Base-by-base conservation (phyloP, 2,329 filamentous ascomycete species). In the Dactylonectria estremocensis region DNA sequence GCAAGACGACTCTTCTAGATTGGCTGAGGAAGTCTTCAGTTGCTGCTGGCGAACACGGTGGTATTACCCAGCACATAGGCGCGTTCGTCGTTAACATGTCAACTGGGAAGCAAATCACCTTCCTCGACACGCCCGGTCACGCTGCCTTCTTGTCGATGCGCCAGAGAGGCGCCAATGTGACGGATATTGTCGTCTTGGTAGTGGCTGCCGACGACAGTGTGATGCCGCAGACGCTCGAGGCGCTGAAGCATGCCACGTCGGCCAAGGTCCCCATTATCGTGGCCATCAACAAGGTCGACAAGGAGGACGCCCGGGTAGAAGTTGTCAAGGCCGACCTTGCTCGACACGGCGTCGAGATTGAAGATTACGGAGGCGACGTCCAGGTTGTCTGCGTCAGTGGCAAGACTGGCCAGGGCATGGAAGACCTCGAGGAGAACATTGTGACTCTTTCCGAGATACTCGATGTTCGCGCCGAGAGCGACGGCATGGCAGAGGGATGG, bases 1-100 rank as follows among this genome's bases (percentile, higher is more conserved):
- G 96, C 61, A 99, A 99, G 84, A 99, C 96, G 1, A 99, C 97
- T 0, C 91, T 99, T 48, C 86, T 99, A 10, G 96, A 99, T 79
- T 98, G 92, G 83, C 85, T 99, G 50, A 93, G 96, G 43, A 97
- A 97, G 75, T 96, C 95, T 1, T 98, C 95, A 7, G 90, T 99
- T 49, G 97, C 92, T 48, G 94, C 94, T 6, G 90, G 92, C 61
- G 96, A 99, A 79, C 95, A 98, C 78, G 96, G 96, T 69, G 96
- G 96, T 40, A 99, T 99, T 78, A 99, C 96, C 0, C 96, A 99
- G 80, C 96, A 99, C 77, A 99, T 99, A 72, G 97, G 96, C 80
- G 96, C 96, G 16, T 99, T 99, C 83, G 95, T 95, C 7, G 96
- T 99, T 2, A 89, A 89, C 18, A 91, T 99, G 86, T 91, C 93